Evolutionary conservation across 2,329 filamentous ascomycete genomes (phyloP).

Genomic region (Fusarium haematococcum): DNA sequence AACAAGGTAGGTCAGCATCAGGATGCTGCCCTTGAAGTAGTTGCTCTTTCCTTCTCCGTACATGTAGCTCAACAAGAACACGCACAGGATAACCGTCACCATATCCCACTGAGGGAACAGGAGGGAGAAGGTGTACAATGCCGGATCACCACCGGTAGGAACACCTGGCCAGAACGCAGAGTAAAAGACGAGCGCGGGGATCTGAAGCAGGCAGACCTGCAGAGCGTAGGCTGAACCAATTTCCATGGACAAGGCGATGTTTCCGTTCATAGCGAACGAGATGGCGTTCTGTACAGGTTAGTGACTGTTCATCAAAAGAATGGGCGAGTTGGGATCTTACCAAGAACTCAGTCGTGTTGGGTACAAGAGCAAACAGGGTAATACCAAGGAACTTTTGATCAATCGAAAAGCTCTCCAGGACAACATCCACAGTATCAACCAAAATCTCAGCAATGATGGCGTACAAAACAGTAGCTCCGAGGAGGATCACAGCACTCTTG

Average conservation of each 20-base stretch:
- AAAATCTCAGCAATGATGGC: constrained; percentile 98
- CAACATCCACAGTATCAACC: constrained; percentile 97
- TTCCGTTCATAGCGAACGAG: constrained; percentile 99
- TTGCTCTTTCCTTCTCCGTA: constrained; percentile 99
- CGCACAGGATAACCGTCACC: constrained; percentile 94
- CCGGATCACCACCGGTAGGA: constrained; percentile 53
- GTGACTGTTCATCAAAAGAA: constrained; percentile 7
- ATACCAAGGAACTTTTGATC: constrained; percentile 98
- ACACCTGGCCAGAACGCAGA: constrained; percentile 76
- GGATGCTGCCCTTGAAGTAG: constrained; percentile 98
- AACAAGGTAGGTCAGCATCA: constrained; percentile 92
- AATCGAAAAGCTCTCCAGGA: constrained; percentile 88
- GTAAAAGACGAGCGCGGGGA: constrained; percentile 92
- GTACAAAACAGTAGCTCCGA: constrained; percentile 90
- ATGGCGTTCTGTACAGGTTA: constrained; percentile 81
- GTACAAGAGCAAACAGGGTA: constrained; percentile 94
- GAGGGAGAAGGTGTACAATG: constrained; percentile 79
- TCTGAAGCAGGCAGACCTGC: constrained; percentile 94
- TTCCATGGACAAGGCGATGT: constrained; percentile 98
- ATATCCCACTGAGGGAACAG: constrained; percentile 99
- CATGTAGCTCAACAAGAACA: constrained; percentile 97
- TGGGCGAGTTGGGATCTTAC: constrained; percentile 60
- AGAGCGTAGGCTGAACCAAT: constrained; percentile 97
- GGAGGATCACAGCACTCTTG: constrained; percentile 90
- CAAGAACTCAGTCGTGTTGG: constrained; percentile 97